phyloP scores from a whole-genome alignment of 202 grass and related monocot species.

The Panicum virgatum region DNA sequence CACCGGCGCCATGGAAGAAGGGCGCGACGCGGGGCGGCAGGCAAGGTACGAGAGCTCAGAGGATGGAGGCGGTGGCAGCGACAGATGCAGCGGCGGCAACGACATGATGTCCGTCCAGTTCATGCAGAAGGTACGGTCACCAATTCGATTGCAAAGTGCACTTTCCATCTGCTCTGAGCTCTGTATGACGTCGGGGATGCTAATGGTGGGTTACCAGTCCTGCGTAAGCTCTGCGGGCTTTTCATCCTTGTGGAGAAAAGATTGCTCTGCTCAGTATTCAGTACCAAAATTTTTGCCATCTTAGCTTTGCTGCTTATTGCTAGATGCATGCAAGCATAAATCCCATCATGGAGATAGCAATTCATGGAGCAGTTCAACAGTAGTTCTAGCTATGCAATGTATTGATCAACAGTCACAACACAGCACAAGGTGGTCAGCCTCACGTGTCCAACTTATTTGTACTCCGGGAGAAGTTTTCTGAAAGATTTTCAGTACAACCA shows the following conservation, averaged over 20 bases:
- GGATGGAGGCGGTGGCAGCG: background rate
- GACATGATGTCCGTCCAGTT: conserved; percentile 53
- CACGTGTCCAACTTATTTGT: background rate
- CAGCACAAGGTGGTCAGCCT: background rate
- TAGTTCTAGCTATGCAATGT: background rate
- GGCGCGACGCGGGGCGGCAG: background rate
- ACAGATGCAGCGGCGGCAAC: conserved; percentile 6
- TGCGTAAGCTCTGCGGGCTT: too few relatives aligned
- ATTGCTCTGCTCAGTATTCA: too few relatives aligned
- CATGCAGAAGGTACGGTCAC: conserved; percentile 57
- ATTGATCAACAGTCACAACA: background rate
- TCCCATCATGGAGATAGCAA: too few relatives aligned
- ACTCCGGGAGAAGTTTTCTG: background rate
- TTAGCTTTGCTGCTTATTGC: too few relatives aligned
- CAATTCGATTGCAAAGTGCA: too few relatives aligned
- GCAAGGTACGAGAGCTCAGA: conserved; percentile 21
- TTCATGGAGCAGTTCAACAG: background rate
- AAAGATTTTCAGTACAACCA: background rate
- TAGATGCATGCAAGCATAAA: too few relatives aligned
- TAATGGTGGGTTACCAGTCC: too few relatives aligned
- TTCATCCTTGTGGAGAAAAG: too few relatives aligned
- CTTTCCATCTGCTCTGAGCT: too few relatives aligned
- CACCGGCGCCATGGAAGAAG: conserved; percentile 50
- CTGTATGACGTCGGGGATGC: too few relatives aligned
- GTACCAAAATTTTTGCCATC: too few relatives aligned